A percentile compares a stretch with the other conserved stretches of the same genome.
Evolutionary conservation across 2,329 filamentous ascomycete genomes (phyloP).

Genomic region (Boeremia lycopersici): DNA sequence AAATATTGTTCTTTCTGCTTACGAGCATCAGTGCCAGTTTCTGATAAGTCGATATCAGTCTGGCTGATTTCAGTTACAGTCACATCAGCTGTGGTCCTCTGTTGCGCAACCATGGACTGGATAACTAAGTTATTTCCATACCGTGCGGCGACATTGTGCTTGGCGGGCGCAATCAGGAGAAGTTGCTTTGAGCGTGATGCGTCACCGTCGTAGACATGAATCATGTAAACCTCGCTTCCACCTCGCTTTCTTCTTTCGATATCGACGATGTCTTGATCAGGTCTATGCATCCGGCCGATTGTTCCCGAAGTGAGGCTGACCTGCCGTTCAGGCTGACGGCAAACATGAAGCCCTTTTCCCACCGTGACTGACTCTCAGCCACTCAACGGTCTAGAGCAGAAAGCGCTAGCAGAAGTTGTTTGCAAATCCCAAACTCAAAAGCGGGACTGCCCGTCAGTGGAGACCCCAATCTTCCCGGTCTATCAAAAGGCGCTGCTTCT

Average conservation of each 20-base stretch:
- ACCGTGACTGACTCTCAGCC: not conserved
- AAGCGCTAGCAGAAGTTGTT: constrained; percentile 3
- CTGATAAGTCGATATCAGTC: no score
- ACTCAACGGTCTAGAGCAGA: not conserved
- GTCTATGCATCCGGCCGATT: constrained; percentile 9
- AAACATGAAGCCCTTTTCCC: not conserved
- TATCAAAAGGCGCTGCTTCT: constrained; percentile 3
- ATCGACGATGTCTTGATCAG: not conserved
- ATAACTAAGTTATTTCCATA: not conserved
- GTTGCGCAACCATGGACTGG: no score
- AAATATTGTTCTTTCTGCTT: no score
- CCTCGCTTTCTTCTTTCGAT: not conserved
- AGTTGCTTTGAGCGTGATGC: not conserved
- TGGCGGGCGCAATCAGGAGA: not conserved
- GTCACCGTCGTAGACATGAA: not conserved
- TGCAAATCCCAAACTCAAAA: constrained; percentile 5
- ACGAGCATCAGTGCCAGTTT: no score
- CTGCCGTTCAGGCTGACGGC: not conserved
- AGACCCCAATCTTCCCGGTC: not conserved
- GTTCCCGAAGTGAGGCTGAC: not conserved
- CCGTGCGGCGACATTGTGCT: not conserved
- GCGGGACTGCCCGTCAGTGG: constrained; percentile 12
- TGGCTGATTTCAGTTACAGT: no score
- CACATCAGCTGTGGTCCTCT: no score
- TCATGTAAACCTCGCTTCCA: not conserved